Conservation (phyloP, 2,329 filamentous ascomycete genomes). For the Cercospora berteroae region DNA sequence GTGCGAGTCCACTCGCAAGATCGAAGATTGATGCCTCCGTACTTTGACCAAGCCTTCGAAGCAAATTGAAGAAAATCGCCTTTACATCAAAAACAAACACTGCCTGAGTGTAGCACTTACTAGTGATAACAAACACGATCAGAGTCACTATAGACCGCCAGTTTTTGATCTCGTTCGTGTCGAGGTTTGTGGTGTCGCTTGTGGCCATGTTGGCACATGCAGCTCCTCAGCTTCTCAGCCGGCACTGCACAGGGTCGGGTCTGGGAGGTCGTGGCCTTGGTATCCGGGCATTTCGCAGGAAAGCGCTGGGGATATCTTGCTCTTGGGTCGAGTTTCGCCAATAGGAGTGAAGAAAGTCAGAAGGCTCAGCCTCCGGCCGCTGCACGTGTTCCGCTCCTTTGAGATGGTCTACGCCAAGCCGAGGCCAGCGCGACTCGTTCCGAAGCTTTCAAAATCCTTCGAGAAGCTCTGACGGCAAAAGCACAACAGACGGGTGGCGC, state of each 20-base stretch:
- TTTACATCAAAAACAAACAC: too few species aligned
- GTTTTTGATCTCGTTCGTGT: slow-evolving; percentile 57
- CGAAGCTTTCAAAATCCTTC: slow-evolving; percentile 8
- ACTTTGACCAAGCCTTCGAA: not conserved
- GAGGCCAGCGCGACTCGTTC: not conserved
- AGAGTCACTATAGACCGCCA: slow-evolving; percentile 71
- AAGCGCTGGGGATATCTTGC: not conserved
- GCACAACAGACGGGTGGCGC: not conserved
- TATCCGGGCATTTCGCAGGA: slow-evolving; percentile 2
- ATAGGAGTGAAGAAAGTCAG: not conserved
- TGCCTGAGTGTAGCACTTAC: slow-evolving; percentile 50
- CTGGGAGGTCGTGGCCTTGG: not conserved
- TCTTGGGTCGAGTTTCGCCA: not conserved
- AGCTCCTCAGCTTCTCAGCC: not conserved
- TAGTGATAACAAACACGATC: slow-evolving; percentile 66
- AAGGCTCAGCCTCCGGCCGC: not conserved
- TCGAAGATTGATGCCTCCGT: not conserved
- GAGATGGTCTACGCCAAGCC: not conserved
- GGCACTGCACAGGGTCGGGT: not conserved
- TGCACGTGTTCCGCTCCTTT: not conserved
- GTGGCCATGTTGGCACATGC: slow-evolving; percentile 1
- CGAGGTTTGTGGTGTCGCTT: slow-evolving; percentile 33
- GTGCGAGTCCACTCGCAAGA: not conserved
- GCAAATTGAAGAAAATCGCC: not conserved
- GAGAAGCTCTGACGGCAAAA: not conserved